Conservation (phyloP, 768 basidiomycete genomes). For the Collybia sp. region DNA sequence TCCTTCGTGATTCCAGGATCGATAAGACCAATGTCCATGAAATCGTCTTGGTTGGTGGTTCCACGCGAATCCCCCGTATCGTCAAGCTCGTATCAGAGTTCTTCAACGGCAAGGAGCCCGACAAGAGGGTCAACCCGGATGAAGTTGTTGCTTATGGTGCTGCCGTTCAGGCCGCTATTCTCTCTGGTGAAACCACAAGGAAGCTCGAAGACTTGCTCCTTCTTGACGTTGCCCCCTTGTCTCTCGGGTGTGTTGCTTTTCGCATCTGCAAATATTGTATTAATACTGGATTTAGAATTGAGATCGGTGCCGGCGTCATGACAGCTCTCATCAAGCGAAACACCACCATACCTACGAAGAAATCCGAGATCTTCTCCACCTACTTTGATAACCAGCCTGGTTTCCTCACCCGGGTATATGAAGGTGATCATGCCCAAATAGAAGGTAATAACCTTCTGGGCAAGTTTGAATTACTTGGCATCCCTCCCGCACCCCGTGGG, state of each 20-base stretch:
- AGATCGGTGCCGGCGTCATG: constrained; percentile 97
- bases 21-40: constrained; percentile 92
- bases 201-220: constrained; percentile 92
- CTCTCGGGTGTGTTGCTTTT: constrained; percentile 42
- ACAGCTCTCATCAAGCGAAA: constrained; percentile 95
- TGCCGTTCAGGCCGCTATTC: constrained; percentile 93
- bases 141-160: constrained; percentile 97
- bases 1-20: constrained; percentile 93
- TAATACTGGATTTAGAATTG: constrained; percentile 51
- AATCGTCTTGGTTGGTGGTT: constrained; percentile 94
- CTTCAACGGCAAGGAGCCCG: constrained; percentile 96
- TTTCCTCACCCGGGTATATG: too few species aligned
- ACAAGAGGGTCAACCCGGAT: constrained; percentile 98
- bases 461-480: too few species aligned
- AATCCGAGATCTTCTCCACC: constrained; percentile 77
- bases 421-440: too few species aligned
- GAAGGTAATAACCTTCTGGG: too few species aligned
- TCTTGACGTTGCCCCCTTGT: constrained; percentile 85
- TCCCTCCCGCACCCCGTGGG: too few species aligned
- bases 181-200: constrained; percentile 93
- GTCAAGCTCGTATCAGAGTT: constrained; percentile 94
- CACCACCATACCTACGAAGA: constrained; percentile 95
- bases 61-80: constrained; percentile 94
- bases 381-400: too few species aligned
- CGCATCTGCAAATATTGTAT: constrained; percentile 22